Evolutionary conservation across 1,284 basidiomycete species (phyloP), one percentile per base, ranked within the genome.

Genomic region (Serendipita sp.): DNA sequence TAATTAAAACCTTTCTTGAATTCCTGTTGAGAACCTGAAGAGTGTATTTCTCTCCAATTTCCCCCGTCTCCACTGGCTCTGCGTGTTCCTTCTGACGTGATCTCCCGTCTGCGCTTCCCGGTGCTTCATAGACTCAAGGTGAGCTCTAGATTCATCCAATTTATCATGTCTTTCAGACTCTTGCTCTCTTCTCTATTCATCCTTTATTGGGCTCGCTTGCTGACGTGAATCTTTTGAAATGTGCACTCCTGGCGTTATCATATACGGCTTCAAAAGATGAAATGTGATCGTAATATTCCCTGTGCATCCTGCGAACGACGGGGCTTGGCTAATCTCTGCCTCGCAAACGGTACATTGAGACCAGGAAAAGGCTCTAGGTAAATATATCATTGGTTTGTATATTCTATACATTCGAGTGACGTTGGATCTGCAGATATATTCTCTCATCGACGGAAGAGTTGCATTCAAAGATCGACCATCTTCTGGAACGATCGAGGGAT

Each of bases 331-430:
- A 58, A 35, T 34, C 53, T 58, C 17, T 58, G 53, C n/a, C 32
- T 58, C 8, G n/a, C 53, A n/a, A 58, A 58, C n/a, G 53, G 53
- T 4, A 58, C 53, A 3, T 32, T 58, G 15, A 4, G 53, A 34
- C 53, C 53, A 29, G 53, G 53, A 8, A 58, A 58, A 58, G 53
- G 53, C 26, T 26, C 53, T 32, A 29, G 53, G 53, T 58, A n/a
- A 3, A 26, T n/a, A 22, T 30, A 22, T 26, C 32, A 8, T 30
- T n/a, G 6, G 4, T 5, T 58, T 10, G 32, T 58, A 12, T 12
- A 58, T 35, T 30, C 8, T 58, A 26, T 35, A 58, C 29, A 15
- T 8, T 17, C 47, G 6, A 34, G 5, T 58, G 6, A 35, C 26
- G 12, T 26, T 6, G 4, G n/a, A 12, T 35, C 53, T 22, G 30